Evolutionary conservation across 129 eudicot species (phyloP).

Genomic region (Apium graveolens): DNA sequence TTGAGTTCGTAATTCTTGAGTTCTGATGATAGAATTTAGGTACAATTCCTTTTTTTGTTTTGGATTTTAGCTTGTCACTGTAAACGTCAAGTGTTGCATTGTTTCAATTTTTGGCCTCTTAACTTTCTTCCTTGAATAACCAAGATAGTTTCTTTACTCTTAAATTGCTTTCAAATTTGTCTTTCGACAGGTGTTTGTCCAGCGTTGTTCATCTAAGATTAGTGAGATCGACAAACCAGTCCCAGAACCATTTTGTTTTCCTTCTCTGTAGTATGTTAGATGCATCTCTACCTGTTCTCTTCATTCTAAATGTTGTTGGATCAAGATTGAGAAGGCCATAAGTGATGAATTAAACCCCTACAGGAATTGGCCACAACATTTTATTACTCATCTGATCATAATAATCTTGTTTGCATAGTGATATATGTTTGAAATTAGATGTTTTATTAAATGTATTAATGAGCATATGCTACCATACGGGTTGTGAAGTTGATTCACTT

Average conservation of each 20-base stretch:
- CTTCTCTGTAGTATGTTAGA: not conserved
- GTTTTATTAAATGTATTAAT: not conserved
- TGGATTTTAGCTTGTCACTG: not conserved
- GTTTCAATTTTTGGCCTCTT: not conserved
- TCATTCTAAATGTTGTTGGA: conserved; percentile 16
- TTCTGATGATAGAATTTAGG: not conserved
- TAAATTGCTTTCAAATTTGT: not conserved
- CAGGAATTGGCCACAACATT: too few relatives aligned
- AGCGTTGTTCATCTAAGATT: not conserved
- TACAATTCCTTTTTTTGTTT: not conserved
- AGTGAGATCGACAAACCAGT: not conserved
- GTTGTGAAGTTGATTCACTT: not conserved
- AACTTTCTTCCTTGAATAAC: not conserved
- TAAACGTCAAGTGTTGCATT: not conserved
- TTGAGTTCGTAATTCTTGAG: not conserved
- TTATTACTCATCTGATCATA: too few relatives aligned
- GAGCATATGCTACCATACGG: not conserved
- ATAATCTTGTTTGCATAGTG: not conserved
- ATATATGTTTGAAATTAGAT: not conserved
- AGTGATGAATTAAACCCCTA: conserved; percentile 24
- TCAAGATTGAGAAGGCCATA: conserved; percentile 68
- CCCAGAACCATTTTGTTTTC: not conserved
- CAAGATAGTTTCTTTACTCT: not conserved
- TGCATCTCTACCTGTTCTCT: not conserved
- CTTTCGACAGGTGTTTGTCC: not conserved